Percentiles rank a stretch among this genome's conserved stretches.
Evolutionary conservation across 2,329 filamentous ascomycete species (phyloP).

Genomic region (Monilinia polystroma): DNA sequence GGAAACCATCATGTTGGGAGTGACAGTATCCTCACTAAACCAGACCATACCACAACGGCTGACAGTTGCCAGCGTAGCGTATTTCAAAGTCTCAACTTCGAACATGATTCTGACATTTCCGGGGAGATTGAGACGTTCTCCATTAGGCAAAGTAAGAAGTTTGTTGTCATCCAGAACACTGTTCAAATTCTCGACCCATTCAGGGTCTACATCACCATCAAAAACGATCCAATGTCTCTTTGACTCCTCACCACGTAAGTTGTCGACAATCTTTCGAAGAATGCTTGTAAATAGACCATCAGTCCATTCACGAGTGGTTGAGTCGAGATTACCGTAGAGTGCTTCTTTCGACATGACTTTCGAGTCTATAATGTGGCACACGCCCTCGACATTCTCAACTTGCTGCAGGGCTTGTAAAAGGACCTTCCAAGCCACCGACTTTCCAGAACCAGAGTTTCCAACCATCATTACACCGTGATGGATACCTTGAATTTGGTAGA

Average conservation of each 20-base stretch:
- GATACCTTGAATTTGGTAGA: conserved; percentile 96
- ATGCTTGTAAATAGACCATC: conserved; percentile 98
- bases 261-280: conserved; percentile 96
- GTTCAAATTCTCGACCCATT: conserved; percentile 99
- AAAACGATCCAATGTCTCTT: conserved; percentile 99
- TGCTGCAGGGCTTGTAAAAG: conserved; percentile 87
- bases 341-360: conserved; percentile 99
- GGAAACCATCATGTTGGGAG: conserved; percentile 84
- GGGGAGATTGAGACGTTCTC: conserved; percentile 93
- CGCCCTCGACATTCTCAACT: conserved; percentile 87
- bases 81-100: conserved; percentile 96
- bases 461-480: conserved; percentile 99
- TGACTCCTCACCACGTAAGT: conserved; percentile 91
- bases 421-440: conserved; percentile 92
- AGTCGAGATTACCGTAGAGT: conserved; percentile 91
- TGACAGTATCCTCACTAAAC: conserved; percentile 98
- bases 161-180: conserved; percentile 99
- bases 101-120: conserved; percentile 99
- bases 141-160: conserved; percentile 91
- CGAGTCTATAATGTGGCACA: conserved; percentile 96
- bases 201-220: conserved; percentile 96
- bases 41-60: conserved; percentile 99
- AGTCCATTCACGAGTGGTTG: conserved; percentile 97
- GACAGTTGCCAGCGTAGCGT: conserved; percentile 96
- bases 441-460: conserved; percentile 93